Conservation (phyloP, 305 asterid genomes). For the Plantago rigida region DNA sequence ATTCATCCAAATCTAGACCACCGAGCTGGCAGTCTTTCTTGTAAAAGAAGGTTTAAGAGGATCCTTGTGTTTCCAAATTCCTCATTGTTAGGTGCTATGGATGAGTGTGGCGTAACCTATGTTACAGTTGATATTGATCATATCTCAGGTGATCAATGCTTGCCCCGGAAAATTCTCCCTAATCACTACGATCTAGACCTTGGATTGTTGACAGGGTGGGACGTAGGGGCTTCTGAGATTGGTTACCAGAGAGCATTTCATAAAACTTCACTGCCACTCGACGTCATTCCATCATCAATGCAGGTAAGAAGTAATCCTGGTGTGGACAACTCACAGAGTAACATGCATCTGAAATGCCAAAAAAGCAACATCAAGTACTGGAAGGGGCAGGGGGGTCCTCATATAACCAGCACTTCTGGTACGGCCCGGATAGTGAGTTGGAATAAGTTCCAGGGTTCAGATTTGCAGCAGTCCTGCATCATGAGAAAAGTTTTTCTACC, state of each 20-base stretch:
- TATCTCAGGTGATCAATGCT: conserved; percentile 33
- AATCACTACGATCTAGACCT: conserved; percentile 33
- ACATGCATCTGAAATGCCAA: conserved; percentile 26
- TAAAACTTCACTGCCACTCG: conserved; percentile 30
- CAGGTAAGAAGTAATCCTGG: no score
- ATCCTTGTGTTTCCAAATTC: conserved; percentile 55
- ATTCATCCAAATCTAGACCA: conserved; percentile 25
- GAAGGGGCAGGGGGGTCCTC: conserved; percentile 11
- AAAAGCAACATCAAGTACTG: conserved; percentile 29
- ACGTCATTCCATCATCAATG: not conserved
- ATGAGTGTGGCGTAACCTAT: conserved; percentile 60
- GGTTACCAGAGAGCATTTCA: conserved; percentile 54
- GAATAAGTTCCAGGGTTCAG: conserved; percentile 36
- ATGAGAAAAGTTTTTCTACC: conserved; percentile 60
- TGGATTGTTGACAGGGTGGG: conserved; percentile 62
- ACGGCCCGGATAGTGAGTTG: conserved; percentile 31
- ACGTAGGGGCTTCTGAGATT: conserved; percentile 66
- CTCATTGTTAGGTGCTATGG: conserved; percentile 64
- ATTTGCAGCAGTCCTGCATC: conserved; percentile 32
- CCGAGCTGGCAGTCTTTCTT: conserved; percentile 29
- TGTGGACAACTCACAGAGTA: conserved; percentile 19
- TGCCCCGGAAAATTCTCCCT: conserved; percentile 34
- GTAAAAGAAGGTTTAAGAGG: conserved; percentile 55
- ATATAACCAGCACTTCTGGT: conserved; percentile 30
- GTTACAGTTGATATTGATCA: conserved; percentile 39